Conservation (phyloP, 2,329 filamentous ascomycete genomes). For the Colletotrichum sp. region DNA sequence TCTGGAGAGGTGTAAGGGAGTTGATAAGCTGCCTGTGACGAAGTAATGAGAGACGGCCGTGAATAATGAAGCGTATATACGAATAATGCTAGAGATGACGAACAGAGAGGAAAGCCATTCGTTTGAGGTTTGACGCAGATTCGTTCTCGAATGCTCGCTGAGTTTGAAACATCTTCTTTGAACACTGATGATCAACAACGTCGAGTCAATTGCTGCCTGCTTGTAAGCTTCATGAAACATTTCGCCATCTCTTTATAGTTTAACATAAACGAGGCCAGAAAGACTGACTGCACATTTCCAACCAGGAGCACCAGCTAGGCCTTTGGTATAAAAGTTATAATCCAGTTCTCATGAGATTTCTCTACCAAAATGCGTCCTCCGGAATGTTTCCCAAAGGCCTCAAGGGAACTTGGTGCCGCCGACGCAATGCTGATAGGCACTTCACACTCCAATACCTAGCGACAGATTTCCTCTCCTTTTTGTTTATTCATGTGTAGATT, state of each 20-base stretch:
- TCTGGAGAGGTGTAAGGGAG: background rate
- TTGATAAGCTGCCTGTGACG: background rate
- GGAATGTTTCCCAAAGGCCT: too few species aligned
- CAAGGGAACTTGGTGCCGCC: too few species aligned
- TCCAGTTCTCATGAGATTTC: too few species aligned
- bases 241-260: background rate
- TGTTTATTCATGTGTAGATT: too few species aligned
- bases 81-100: background rate
- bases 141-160: background rate
- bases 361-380: too few species aligned
- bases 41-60: background rate
- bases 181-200: too few species aligned
- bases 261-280: background rate
- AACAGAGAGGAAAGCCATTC: background rate
- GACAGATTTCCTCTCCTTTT: too few species aligned
- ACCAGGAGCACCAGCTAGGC: too few species aligned
- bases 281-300: background rate
- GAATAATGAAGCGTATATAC: background rate
- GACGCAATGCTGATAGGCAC: too few species aligned
- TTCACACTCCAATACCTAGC: too few species aligned
- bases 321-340: too few species aligned
- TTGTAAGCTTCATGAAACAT: background rate
- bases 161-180: accelerated
- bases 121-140: background rate
- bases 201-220: background rate